Percentiles rank a stretch among this genome's conserved stretches.
Evolutionary conservation across 768 basidiomycete genomes (phyloP).

Genomic region (Vararia minispora): DNA sequence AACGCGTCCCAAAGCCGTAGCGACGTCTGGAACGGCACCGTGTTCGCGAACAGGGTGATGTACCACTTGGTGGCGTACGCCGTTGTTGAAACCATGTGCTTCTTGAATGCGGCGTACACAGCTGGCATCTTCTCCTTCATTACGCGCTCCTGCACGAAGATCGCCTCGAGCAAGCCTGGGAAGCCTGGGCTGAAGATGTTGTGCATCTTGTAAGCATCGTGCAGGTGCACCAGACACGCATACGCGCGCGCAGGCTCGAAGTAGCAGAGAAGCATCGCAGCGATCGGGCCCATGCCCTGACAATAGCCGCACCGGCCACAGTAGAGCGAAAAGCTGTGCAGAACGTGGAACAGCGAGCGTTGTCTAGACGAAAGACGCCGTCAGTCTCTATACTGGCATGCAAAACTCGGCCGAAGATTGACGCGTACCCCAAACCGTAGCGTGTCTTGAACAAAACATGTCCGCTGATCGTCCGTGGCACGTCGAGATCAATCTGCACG

Average conservation of each 20-base stretch:
- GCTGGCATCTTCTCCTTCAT: slow-evolving; percentile 83
- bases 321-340: slow-evolving; percentile 83
- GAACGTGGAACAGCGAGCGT: slow-evolving; percentile 88
- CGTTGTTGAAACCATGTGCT: slow-evolving; percentile 85
- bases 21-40: slow-evolving; percentile 92
- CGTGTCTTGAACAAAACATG: slow-evolving; percentile 92
- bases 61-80: slow-evolving; percentile 99
- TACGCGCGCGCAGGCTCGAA: slow-evolving; percentile 86
- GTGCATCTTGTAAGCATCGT: slow-evolving; percentile 83
- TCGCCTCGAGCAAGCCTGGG: slow-evolving; percentile 90
- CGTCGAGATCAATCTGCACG: slow-evolving; percentile 96
- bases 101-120: slow-evolving; percentile 77
- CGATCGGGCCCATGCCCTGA: slow-evolving; percentile 98
- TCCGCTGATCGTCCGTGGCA: slow-evolving; percentile 90
- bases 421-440: slow-evolving; percentile 82
- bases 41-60: slow-evolving; percentile 93
- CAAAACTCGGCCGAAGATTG: neutral
- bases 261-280: slow-evolving; percentile 89
- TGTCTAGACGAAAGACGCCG: slow-evolving; percentile 44
- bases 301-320: slow-evolving; percentile 89
- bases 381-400: neutral
- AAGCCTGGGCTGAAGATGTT: slow-evolving; percentile 88
- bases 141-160: slow-evolving; percentile 89
- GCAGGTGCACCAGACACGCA: slow-evolving; percentile 74
- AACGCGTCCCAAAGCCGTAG: slow-evolving; percentile 93